Evolutionary conservation across 148 eudicot genomes (phyloP).

Genomic region (Vaccinium macrocarpon): DNA sequence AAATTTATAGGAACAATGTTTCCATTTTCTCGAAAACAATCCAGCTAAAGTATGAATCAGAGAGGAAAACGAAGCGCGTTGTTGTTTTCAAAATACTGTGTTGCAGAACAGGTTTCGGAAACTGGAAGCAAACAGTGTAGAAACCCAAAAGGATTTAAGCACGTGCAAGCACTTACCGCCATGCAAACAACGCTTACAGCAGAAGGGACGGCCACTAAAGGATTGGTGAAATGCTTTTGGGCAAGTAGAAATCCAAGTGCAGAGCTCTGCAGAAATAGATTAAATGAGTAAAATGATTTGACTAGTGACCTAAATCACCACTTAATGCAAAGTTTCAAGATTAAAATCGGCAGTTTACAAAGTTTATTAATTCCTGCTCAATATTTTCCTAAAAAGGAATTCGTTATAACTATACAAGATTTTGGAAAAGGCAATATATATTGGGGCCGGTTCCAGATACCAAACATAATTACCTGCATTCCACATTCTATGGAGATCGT

Average conservation of each 20-base stretch:
- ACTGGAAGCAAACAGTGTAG: neutral
- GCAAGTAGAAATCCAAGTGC: conserved; percentile 97
- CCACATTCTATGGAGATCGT: conserved; percentile 99
- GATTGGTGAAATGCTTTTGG: conserved; percentile 96
- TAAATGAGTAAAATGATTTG: conserved; percentile 3
- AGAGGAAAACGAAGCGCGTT: neutral
- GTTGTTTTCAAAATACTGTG: neutral
- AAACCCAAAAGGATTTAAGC: neutral
- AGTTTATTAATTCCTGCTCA: neutral
- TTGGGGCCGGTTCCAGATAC: neutral
- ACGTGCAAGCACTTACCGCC: conserved; percentile 57
- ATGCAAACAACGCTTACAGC: conserved; percentile 98
- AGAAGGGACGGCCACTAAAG: conserved; percentile 97
- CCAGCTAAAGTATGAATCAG: neutral
- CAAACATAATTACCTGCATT: conserved; percentile 70
- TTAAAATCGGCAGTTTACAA: neutral
- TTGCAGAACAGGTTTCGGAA: neutral
- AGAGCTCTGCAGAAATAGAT: conserved; percentile 62
- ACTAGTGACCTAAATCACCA: neutral
- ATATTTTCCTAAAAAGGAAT: neutral
- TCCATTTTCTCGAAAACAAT: neutral
- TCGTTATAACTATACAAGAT: neutral
- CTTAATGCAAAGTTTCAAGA: neutral
- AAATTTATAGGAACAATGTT: neutral
- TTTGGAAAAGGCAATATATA: neutral